Evolutionary conservation across 768 basidiomycete genomes (phyloP).

Genomic region (Phanerodontia chrysosporium): DNA sequence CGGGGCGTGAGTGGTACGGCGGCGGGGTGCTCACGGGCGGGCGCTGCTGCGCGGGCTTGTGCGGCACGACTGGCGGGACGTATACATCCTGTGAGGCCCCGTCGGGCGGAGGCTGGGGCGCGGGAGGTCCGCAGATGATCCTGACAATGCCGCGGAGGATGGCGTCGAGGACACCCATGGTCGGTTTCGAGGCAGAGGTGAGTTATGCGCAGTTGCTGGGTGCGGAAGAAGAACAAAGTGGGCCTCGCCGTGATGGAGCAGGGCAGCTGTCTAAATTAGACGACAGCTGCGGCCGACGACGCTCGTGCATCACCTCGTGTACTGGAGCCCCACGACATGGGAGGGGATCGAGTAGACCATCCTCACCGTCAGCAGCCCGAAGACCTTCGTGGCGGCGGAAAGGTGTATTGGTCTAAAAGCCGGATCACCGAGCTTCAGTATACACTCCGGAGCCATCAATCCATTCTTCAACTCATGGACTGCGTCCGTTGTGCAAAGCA

Average conservation of each 20-base stretch:
- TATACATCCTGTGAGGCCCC: constrained; percentile 12
- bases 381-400: no score
- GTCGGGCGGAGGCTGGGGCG: constrained; percentile 3
- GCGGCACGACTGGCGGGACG: constrained; percentile 16
- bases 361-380: no score
- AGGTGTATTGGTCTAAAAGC: no score
- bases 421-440: no score
- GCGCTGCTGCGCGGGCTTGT: constrained; percentile 8
- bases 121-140: constrained; percentile 3
- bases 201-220: not conserved
- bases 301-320: not conserved
- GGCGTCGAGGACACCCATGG: constrained; percentile 9
- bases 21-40: constrained; percentile 5
- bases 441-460: no score
- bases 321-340: no score
- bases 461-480: no score
- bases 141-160: not conserved
- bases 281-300: not conserved
- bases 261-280: not conserved
- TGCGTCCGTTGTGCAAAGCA: no score
- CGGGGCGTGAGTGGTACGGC: constrained; percentile 1
- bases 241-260: not conserved
- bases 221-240: no score
- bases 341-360: no score
- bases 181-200: not conserved